Evolutionary conservation across 148 eudicot species (phyloP), one percentile per base, ranked within the genome.

Genomic region (Camellia japonica): DNA sequence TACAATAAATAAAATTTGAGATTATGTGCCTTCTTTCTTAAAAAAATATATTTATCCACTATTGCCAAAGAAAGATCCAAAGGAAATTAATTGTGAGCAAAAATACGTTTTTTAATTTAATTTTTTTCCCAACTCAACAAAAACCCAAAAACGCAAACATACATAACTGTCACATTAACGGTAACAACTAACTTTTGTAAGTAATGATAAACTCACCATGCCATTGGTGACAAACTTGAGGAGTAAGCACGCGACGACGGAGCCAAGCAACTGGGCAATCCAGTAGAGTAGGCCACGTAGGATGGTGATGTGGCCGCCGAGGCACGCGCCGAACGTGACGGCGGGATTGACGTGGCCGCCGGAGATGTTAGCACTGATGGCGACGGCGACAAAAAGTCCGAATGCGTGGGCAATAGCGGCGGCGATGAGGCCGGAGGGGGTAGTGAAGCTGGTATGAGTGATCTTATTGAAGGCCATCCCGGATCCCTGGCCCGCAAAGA

Each of bases 401-500:
- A 82, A 73, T 2, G 30, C 85, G 60, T 78, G 78, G 51, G 85
- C 78, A 4, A 82, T 3, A 2, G 85, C 67, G 3, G 69, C 81
- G 8, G 74, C 49, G 19, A 82, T 20, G 3, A 82, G 78, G 59
- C 81, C 81, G 1, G 73, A 63, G 0, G 85, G 85, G 1, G 85
- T 78, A 6, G 73, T 38, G 12, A 73, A 43, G 14, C 75, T 81
- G 46, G 46, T 38, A 66, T 61, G 55, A 0, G 82, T 84, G 16
- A 81, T 44, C 76, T 84, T 81, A 54, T 77, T 71, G 65, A 74
- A 79, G 42, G 85, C 85, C 87, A 85, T 79, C 73, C 80, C 85
- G 44, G 87, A 82, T 38, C 87, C 87, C 68, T 79, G 19, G n/a
- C 87, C 87, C 38, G 87, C 87, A 30, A 85, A 85, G 64, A 85